Evolutionary conservation across 495 filamentous ascomycete genomes (phyloP), one percentile per base, ranked within the genome.

Genomic region (Hypoxylon intermedium): DNA sequence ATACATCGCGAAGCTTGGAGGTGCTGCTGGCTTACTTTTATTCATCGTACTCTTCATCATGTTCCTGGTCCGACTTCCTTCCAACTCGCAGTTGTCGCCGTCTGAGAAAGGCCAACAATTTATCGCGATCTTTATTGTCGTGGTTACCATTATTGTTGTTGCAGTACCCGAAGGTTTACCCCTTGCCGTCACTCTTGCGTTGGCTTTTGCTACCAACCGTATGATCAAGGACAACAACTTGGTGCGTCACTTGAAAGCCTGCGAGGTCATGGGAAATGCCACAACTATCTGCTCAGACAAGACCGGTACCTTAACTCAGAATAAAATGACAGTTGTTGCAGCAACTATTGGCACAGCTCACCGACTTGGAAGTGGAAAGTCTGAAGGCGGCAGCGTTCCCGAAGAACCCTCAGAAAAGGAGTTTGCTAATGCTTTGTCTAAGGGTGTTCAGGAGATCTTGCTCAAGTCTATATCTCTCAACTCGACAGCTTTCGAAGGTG

Each of bases 211-310:
- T 15, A 98, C 93, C 0, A 97, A 88, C 16, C 82, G 92, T 20
- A 98, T 98, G 93, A 77, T 97, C 40, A 94, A 90, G 72, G 93
- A 97, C 65, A 93, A 96, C 74, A 97, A 97, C 60, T 73, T 98
- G 43, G 93, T 98, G 45, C 90, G 93, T 21, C 83, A 93, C 51
- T 79, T 98, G 33, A 87, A 91, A 65, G 93, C 93, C 38, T 98
- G 93, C 72, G 93, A 98, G 72, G 95, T 93, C n/a, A 98, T 98
- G 93, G 93, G 93, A 18, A 97, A 97, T 73, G 93, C 93, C 3
- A 96, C 93, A 0, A 93, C 91, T 1, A 90, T 98, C 43, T 98
- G 93, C 74, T 96, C 93, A 2, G 93, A 98, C 77, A 98, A 98
- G 72, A 98, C 93, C 0, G 93, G 93, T 51, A 98, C 93, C 2